These are phyloP conservation scores for Chrysoporthe deuterocubensis DNA, from an alignment of 2,329 filamentous ascomycete genomes.

Conservation along the genomic window DNA sequence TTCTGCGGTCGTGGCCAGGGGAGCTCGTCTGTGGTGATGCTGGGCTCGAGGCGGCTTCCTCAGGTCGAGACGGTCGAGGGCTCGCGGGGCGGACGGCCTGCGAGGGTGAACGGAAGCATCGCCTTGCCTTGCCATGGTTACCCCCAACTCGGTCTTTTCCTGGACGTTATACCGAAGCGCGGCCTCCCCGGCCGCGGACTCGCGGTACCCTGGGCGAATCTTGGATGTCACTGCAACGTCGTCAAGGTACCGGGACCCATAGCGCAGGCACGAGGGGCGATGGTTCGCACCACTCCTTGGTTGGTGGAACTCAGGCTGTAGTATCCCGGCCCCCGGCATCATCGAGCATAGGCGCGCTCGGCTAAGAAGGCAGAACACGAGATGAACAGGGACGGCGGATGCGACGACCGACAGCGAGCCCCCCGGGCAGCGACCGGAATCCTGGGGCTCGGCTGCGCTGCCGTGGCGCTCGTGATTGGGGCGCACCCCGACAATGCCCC, in stretches of 20 bases:
- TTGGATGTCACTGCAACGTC: conserved; percentile 3
- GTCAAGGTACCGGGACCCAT: not conserved
- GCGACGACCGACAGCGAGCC: too few species aligned
- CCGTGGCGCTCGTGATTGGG: not conserved
- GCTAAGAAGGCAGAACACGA: not conserved
- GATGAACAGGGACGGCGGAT: not conserved
- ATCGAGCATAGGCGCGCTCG: not conserved
- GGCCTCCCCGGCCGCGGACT: not conserved
- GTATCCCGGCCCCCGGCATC: not conserved
- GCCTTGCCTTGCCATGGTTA: not conserved
- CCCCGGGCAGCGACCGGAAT: too few species aligned
- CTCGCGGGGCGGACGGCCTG: not conserved
- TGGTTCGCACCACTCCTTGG: not conserved
- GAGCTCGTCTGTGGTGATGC: too few species aligned
- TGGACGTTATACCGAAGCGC: not conserved
- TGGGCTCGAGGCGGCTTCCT: too few species aligned
- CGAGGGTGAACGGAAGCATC: not conserved
- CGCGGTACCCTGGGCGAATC: not conserved
- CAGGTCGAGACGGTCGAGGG: not conserved
- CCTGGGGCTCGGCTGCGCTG: not conserved
- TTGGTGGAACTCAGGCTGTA: conserved; percentile 1
- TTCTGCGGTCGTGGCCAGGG: too few species aligned
- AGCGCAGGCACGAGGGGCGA: not conserved
- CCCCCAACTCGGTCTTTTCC: not conserved
- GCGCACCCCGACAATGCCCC: not conserved